Percentiles rank a stretch among this genome's conserved stretches.
These are phyloP conservation scores for Epicoccum nigrum DNA, from an alignment of 2,329 filamentous ascomycete genomes.

Conservation along the genomic window DNA sequence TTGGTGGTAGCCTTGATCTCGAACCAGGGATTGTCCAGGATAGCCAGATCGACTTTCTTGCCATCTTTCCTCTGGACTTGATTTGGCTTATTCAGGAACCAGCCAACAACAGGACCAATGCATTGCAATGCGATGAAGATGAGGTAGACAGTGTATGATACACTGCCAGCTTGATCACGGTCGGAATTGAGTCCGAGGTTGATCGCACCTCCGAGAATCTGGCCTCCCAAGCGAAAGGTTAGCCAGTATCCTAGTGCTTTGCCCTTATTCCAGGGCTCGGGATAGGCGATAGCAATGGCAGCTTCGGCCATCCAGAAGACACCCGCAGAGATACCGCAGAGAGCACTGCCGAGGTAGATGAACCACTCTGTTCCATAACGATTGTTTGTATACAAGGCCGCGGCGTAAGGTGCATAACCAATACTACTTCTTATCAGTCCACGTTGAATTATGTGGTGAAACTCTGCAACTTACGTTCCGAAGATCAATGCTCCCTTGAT, in stretches of 20 bases:
- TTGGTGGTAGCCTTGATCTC: slow-evolving; percentile 67
- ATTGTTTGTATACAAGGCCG: slow-evolving; percentile 72
- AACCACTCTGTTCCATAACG: slow-evolving; percentile 73
- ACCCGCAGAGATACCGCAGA: slow-evolving; percentile 73
- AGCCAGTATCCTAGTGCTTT: slow-evolving; percentile 70
- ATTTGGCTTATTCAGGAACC: slow-evolving; percentile 66
- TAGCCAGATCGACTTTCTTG: slow-evolving; percentile 63
- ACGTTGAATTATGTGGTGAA: neutral
- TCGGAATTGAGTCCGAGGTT: slow-evolving; percentile 70
- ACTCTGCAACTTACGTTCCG: slow-evolving; percentile 60
- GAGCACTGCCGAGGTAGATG: slow-evolving; percentile 68
- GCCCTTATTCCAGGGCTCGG: slow-evolving; percentile 62
- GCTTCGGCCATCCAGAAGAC: slow-evolving; percentile 79
- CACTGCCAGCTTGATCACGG: slow-evolving; percentile 64
- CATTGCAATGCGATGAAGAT: slow-evolving; percentile 75
- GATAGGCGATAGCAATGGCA: slow-evolving; percentile 74
- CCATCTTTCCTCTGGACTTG: slow-evolving; percentile 71
- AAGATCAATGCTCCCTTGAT: slow-evolving; percentile 75
- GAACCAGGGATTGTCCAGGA: slow-evolving; percentile 60
- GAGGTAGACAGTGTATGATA: slow-evolving; percentile 72
- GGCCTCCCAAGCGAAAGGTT: slow-evolving; percentile 64
- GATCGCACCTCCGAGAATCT: slow-evolving; percentile 74
- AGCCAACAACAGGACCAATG: slow-evolving; percentile 66
- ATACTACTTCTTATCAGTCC: slow-evolving; percentile 47
- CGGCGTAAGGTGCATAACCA: slow-evolving; percentile 74